phyloP scores from a whole-genome alignment of 2,329 filamentous ascomycete species.

The Diplodia intermedia region DNA sequence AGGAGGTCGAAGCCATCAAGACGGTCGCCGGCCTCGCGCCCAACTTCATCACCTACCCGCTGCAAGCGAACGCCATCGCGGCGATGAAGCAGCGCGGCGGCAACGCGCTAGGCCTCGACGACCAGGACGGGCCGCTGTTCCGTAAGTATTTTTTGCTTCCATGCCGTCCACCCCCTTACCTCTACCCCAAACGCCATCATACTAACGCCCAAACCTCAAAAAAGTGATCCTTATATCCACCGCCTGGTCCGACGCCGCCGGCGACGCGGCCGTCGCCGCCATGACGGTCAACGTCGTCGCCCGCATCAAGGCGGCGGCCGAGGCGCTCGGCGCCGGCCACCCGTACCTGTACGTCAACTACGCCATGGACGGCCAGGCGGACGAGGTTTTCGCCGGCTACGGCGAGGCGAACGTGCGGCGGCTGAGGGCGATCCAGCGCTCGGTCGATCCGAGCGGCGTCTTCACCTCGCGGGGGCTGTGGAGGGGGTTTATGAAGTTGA shows the following conservation, averaged over 20 bases:
- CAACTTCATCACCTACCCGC: neutral
- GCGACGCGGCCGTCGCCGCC: neutral
- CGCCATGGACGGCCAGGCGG: neutral
- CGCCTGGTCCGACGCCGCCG: neutral
- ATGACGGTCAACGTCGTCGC: neutral
- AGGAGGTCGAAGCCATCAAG: neutral
- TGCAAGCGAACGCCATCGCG: slow-evolving; percentile 4
- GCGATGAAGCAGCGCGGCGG: slow-evolving; percentile 10
- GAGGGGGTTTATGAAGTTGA: neutral
- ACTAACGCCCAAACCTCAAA: too few species aligned
- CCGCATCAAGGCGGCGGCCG: neutral
- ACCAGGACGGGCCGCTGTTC: neutral
- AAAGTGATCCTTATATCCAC: neutral
- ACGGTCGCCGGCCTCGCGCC: slow-evolving; percentile 7
- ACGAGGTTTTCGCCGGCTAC: slow-evolving; percentile 37
- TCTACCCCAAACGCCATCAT: neutral
- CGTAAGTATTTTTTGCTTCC: neutral
- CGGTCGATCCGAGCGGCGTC: slow-evolving; percentile 36
- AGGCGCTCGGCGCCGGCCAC: neutral
- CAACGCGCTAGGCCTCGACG: slow-evolving; percentile 1
- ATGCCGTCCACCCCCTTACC: too few species aligned
- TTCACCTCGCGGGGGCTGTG: slow-evolving; percentile 34
- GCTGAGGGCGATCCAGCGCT: slow-evolving; percentile 25
- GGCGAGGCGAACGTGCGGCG: slow-evolving; percentile 33
- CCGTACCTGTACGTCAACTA: slow-evolving; percentile 27